Evolutionary conservation across 768 basidiomycete genomes (phyloP).

Genomic region (Termitomyces sp.): DNA sequence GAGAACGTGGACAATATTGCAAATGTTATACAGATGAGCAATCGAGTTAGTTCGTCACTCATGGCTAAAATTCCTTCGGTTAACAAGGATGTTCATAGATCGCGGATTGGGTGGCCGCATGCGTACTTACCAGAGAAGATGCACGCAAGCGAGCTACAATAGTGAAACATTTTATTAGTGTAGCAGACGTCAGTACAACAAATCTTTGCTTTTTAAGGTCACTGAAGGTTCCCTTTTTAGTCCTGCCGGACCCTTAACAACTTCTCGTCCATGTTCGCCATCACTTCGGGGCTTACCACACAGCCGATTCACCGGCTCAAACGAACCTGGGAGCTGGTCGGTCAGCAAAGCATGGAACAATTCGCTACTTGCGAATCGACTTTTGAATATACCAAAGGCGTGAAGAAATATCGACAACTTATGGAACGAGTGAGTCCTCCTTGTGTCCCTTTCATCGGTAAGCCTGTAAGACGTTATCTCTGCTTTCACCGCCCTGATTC

Average conservation of each 20-base stretch:
- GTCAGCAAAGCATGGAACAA: constrained; percentile 65
- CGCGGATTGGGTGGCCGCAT: constrained; percentile 88
- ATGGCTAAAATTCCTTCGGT: not conserved
- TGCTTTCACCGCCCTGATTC: not conserved
- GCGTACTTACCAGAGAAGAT: constrained; percentile 73
- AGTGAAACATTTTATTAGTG: constrained; percentile 85
- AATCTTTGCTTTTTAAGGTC: not conserved
- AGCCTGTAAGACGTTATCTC: constrained; percentile 10
- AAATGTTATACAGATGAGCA: constrained; percentile 81
- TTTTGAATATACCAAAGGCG: constrained; percentile 90
- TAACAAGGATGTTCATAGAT: constrained; percentile 43
- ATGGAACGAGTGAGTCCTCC: constrained; percentile 83
- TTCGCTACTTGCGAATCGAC: constrained; percentile 78
- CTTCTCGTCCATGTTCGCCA: constrained; percentile 95
- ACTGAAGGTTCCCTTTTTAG: constrained; percentile 31
- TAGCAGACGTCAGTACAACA: constrained; percentile 75
- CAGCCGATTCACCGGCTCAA: constrained; percentile 90
- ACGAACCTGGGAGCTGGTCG: constrained; percentile 90
- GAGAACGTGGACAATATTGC: constrained; percentile 81
- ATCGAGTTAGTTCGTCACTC: constrained; percentile 47
- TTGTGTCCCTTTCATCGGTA: constrained; percentile 96
- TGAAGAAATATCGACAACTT: constrained; percentile 82
- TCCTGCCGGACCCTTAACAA: constrained; percentile 86
- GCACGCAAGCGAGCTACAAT: constrained; percentile 73
- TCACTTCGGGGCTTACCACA: constrained; percentile 89